phyloP scores from a whole-genome alignment of 495 filamentous ascomycete species.

The Trichoderma parareesei region DNA sequence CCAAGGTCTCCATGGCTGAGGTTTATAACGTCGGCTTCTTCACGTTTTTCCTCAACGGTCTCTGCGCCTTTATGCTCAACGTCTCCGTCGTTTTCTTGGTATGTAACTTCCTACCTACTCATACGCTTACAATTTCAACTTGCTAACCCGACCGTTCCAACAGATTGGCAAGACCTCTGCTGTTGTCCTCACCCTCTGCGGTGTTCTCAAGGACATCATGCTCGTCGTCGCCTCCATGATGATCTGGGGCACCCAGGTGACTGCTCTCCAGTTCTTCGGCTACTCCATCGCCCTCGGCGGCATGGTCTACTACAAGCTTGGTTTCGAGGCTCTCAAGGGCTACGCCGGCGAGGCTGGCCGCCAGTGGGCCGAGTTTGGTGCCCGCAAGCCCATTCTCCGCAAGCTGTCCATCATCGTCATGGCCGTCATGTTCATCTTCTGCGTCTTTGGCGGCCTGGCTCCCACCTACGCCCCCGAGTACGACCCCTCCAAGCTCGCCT shows the following conservation, averaged over 20 bases:
- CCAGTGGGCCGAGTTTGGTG: slow-evolving; percentile 82
- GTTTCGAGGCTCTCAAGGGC: slow-evolving; percentile 73
- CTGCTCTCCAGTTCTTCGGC: slow-evolving; percentile 81
- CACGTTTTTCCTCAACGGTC: slow-evolving; percentile 70
- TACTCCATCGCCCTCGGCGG: slow-evolving; percentile 86
- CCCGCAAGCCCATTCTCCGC: slow-evolving; percentile 61
- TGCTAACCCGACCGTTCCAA: slow-evolving; percentile 19
- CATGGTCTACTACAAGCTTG: slow-evolving; percentile 96
- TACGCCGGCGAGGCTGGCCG: slow-evolving; percentile 61
- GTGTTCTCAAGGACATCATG: slow-evolving; percentile 97
- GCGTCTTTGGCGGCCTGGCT: slow-evolving; percentile 54
- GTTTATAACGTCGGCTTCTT: slow-evolving; percentile 67
- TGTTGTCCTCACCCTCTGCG: slow-evolving; percentile 92
- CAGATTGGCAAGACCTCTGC: slow-evolving; percentile 97
- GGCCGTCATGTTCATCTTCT: slow-evolving; percentile 50
- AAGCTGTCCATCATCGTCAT: slow-evolving; percentile 61
- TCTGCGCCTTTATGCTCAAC: slow-evolving; percentile 80
- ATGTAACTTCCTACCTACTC: slow-evolving; percentile 30
- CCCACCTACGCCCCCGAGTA: slow-evolving; percentile 40
- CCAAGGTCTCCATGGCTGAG: slow-evolving; percentile 59
- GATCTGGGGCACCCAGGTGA: slow-evolving; percentile 80
- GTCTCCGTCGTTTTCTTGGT: slow-evolving; percentile 92
- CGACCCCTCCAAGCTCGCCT: slow-evolving; percentile 36
- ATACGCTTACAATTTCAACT: background rate
- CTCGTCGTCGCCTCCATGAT: slow-evolving; percentile 83